A percentile compares a stretch with the other conserved stretches of the same genome.
Evolutionary conservation across 345 rosid species (phyloP).

Genomic region (Linum usitatissimum): DNA sequence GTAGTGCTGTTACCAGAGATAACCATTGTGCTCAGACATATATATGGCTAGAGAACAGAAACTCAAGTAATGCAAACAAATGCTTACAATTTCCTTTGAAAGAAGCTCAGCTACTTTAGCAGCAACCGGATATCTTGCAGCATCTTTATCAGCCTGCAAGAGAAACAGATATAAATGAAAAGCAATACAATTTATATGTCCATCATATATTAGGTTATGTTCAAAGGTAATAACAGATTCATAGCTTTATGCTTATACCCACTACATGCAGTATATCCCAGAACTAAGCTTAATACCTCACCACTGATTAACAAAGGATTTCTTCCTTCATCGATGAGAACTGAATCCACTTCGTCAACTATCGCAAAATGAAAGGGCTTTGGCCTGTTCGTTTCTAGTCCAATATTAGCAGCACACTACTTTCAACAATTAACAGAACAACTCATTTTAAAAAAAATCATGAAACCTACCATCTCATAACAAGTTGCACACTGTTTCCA

Average conservation of each 20-base stretch:
- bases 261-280: constrained; percentile 2
- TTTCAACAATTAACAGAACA: background rate
- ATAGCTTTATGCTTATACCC: background rate
- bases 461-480: constrained; percentile 81
- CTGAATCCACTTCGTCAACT: constrained; percentile 97
- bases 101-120: constrained; percentile 95
- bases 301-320: constrained; percentile 94
- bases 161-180: constrained; percentile 16
- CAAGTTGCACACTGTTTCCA: constrained; percentile 66
- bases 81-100: constrained; percentile 48
- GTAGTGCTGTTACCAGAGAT: constrained; percentile 54
- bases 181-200: constrained; percentile 9
- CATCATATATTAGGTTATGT: background rate
- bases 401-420: constrained; percentile 10
- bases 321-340: constrained; percentile 96
- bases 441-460: background rate
- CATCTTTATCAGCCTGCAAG: constrained; percentile 77
- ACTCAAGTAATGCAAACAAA: constrained; percentile 9
- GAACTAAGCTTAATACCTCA: constrained; percentile 44
- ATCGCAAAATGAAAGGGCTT: constrained; percentile 93
- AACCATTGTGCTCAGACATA: constrained; percentile 4
- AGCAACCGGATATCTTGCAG: constrained; percentile 90
- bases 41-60: constrained; percentile 5
- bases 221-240: background rate
- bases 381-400: constrained; percentile 50